Evolutionary conservation across 2,329 filamentous ascomycete genomes (phyloP).

Genomic region (Amylocarpus encephaloides): DNA sequence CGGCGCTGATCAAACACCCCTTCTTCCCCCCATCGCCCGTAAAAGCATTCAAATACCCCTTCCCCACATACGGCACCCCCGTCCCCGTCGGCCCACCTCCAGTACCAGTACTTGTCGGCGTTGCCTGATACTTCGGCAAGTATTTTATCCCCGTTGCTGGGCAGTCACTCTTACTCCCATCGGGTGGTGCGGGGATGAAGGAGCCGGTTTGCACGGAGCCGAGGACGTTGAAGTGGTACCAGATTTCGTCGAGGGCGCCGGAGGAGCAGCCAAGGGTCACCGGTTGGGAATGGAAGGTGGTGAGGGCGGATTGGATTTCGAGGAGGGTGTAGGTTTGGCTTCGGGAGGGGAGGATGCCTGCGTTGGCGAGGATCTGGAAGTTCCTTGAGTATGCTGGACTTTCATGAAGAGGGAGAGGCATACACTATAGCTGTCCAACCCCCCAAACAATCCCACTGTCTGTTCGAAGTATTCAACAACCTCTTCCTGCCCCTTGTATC

Average conservation of each 20-base stretch:
- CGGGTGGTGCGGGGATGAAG: slow-evolving; percentile 8
- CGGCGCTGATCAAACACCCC: slow-evolving; percentile 61
- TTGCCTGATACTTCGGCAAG: neutral
- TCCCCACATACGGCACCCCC: slow-evolving; percentile 38
- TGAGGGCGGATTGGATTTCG: slow-evolving; percentile 38
- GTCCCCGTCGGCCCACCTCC: slow-evolving; percentile 29
- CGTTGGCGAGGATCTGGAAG: slow-evolving; percentile 34
- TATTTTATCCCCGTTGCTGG: slow-evolving; percentile 5
- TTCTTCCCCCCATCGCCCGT: slow-evolving; percentile 39
- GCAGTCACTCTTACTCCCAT: slow-evolving; percentile 4
- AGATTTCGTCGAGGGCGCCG: slow-evolving; percentile 42
- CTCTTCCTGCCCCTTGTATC: slow-evolving; percentile 44
- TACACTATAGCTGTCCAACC: slow-evolving; percentile 10
- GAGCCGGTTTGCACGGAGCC: slow-evolving; percentile 9
- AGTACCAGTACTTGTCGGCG: neutral
- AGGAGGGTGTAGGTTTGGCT: slow-evolving; percentile 35
- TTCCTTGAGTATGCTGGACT: neutral
- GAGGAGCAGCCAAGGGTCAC: slow-evolving; percentile 41
- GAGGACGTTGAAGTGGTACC: slow-evolving; percentile 34
- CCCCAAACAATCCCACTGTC: slow-evolving; percentile 57
- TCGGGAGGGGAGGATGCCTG: slow-evolving; percentile 48
- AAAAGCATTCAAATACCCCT: slow-evolving; percentile 53
- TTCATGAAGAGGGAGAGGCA: neutral
- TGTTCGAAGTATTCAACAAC: slow-evolving; percentile 62
- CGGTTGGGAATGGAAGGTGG: slow-evolving; percentile 38